Conservation (phyloP, 345 rosid genomes). For the Sisymbrium irio region DNA sequence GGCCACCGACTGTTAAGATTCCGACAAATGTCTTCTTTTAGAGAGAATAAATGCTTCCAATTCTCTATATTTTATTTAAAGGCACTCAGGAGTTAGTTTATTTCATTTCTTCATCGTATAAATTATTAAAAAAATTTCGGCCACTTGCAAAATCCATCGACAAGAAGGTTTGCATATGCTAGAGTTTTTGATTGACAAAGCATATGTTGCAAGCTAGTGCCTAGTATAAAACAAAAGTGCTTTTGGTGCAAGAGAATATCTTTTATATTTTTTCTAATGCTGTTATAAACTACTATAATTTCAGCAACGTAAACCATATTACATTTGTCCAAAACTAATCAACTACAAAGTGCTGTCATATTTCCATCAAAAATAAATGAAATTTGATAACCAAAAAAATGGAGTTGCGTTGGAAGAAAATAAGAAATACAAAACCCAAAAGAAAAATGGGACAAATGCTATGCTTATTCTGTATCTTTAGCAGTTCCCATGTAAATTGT, state of each 20-base stretch:
- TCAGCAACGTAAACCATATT: not conserved
- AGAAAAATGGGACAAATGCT: not conserved
- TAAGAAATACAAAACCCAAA: not conserved
- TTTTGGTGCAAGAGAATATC: not conserved
- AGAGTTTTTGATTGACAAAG: no score
- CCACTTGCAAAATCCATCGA: not conserved
- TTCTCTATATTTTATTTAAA: not conserved
- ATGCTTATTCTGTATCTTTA: slow-evolving; percentile 53
- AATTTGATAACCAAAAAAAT: not conserved
- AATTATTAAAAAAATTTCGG: not conserved
- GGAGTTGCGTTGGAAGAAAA: not conserved
- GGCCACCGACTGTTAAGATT: slow-evolving; percentile 22
- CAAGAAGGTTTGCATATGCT: not conserved
- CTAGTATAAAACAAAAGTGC: no score
- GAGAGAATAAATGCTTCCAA: slow-evolving; percentile 24
- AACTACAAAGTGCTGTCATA: not conserved
- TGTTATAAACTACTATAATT: not conserved
- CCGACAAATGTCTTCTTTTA: slow-evolving; percentile 14
- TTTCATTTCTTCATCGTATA: not conserved
- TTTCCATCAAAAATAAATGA: slow-evolving; percentile 2
- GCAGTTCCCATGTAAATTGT: slow-evolving; percentile 71
- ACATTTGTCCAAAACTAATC: not conserved
- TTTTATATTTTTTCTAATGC: not conserved
- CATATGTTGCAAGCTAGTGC: no score
- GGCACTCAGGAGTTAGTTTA: not conserved